Conservation (phyloP, 1,139 yeast genomes). For the Geotrichum phurueaensis region DNA sequence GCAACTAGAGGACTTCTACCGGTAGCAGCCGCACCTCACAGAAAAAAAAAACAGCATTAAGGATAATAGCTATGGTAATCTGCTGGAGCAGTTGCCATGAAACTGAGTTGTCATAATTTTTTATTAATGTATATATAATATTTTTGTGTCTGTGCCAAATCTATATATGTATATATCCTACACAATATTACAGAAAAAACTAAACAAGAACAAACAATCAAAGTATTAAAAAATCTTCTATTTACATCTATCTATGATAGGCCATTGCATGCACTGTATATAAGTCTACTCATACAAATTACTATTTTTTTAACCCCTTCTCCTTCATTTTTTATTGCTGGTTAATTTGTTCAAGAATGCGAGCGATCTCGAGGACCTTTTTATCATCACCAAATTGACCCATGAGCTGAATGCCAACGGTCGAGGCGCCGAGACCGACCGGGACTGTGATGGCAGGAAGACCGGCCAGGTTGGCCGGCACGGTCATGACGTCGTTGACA, state of each 20-base stretch:
- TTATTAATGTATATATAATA: no score
- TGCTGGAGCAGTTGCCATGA: not conserved
- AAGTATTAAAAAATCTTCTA: not conserved
- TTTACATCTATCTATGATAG: not conserved
- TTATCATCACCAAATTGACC: constrained; percentile 85
- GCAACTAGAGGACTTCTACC: not conserved
- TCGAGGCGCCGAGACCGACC: constrained; percentile 32
- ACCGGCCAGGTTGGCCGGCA: constrained; percentile 90
- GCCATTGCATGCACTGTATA: not conserved
- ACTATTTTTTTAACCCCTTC: not conserved
- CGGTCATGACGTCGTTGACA: constrained; percentile 76
- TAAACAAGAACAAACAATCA: no score
- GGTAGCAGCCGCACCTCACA: not conserved
- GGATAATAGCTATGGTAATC: no score
- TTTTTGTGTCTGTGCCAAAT: not conserved
- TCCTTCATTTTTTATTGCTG: not conserved
- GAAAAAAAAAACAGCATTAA: not conserved
- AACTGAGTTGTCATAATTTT: no score
- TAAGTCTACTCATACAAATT: not conserved
- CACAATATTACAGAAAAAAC: no score
- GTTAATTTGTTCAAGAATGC: constrained; percentile 22
- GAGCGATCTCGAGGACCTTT: constrained; percentile 46
- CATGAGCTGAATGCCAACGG: constrained; percentile 67
- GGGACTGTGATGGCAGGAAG: constrained; percentile 82
- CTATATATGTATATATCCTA: not conserved